Percentiles rank a stretch among this genome's conserved stretches.
These are phyloP conservation scores for Leccinum disarticulatum DNA, from an alignment of 768 basidiomycete genomes.

Conservation along the genomic window DNA sequence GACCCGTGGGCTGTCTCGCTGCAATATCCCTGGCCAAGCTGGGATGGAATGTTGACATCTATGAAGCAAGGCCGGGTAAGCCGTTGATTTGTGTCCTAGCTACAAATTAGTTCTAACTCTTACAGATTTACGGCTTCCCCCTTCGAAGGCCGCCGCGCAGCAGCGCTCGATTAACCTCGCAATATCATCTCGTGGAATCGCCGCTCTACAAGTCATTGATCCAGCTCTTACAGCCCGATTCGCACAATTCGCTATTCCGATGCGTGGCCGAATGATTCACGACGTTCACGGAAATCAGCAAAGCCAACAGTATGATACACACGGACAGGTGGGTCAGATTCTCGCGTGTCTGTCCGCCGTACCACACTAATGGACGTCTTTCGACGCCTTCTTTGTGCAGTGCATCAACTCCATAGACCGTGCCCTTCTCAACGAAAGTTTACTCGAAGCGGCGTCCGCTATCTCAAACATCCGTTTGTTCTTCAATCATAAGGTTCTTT, in stretches of 20 bases:
- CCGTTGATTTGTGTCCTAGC: conserved; percentile 13
- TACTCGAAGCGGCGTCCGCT: conserved; percentile 74
- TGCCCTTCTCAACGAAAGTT: conserved; percentile 77
- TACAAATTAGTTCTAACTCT: conserved; percentile 14
- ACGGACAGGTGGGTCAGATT: conserved; percentile 71
- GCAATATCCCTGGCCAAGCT: conserved; percentile 82
- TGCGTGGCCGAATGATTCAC: conserved; percentile 97
- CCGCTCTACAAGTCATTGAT: conserved; percentile 83
- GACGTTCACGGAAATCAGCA: conserved; percentile 65
- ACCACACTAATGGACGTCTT: conserved; percentile 25
- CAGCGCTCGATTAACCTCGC: conserved; percentile 96
- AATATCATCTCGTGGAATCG: conserved; percentile 90
- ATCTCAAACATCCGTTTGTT: conserved; percentile 62
- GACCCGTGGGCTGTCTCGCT: conserved; percentile 91
- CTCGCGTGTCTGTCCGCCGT: conserved; percentile 23
- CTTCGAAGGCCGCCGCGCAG: conserved; percentile 60
- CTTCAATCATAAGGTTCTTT: conserved; percentile 80
- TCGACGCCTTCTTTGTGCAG: conserved; percentile 42
- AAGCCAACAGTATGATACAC: conserved; percentile 85
- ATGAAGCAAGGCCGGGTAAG: conserved; percentile 77
- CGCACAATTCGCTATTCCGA: conserved; percentile 80
- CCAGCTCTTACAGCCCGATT: conserved; percentile 66
- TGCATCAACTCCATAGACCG: conserved; percentile 95
- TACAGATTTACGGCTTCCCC: conserved; percentile 71
- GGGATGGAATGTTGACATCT: conserved; percentile 82